These are phyloP conservation scores for Moesziomyces parantarcticus DNA, from an alignment of 1,284 basidiomycete genomes.

Conservation along the genomic window DNA sequence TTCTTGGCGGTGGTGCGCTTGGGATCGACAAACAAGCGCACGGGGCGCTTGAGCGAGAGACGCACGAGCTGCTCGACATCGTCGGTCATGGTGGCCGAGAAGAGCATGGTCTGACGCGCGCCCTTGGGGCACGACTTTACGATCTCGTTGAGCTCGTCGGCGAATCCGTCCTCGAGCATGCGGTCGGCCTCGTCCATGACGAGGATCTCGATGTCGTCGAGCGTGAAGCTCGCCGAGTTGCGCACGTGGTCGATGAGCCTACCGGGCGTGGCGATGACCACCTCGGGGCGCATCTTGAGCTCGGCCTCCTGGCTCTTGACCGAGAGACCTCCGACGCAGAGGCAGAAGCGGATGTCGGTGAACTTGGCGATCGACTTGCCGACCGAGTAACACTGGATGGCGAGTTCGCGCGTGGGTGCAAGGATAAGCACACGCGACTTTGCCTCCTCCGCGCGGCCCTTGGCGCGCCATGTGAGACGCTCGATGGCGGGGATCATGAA, in stretches of 20 bases:
- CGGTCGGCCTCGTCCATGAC: slow-evolving; percentile 99
- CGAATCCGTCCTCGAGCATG: slow-evolving; percentile 98
- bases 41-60: slow-evolving; percentile 85
- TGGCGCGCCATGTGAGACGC: slow-evolving; percentile 87
- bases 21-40: slow-evolving; percentile 90
- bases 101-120: slow-evolving; percentile 75
- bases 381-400: slow-evolving; percentile 96
- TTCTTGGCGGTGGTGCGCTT: slow-evolving; percentile 87
- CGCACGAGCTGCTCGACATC: slow-evolving; percentile 92
- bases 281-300: slow-evolving; percentile 92
- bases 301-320: slow-evolving; percentile 97
- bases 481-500: slow-evolving; percentile 98
- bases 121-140: slow-evolving; percentile 83
- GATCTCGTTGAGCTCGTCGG: slow-evolving; percentile 93
- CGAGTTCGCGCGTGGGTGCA: slow-evolving; percentile 95
- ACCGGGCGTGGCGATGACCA: slow-evolving; percentile 97
- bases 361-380: slow-evolving; percentile 89
- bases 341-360: slow-evolving; percentile 90
- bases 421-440: slow-evolving; percentile 93
- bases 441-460: slow-evolving; percentile 86
- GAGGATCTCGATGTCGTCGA: slow-evolving; percentile 95
- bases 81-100: slow-evolving; percentile 99
- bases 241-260: slow-evolving; percentile 95
- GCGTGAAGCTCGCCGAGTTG: slow-evolving; percentile 91
- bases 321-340: slow-evolving; percentile 93